Evolutionary conservation across 2,329 filamentous ascomycete species (phyloP).

Genomic region (Exophiala sideris): DNA sequence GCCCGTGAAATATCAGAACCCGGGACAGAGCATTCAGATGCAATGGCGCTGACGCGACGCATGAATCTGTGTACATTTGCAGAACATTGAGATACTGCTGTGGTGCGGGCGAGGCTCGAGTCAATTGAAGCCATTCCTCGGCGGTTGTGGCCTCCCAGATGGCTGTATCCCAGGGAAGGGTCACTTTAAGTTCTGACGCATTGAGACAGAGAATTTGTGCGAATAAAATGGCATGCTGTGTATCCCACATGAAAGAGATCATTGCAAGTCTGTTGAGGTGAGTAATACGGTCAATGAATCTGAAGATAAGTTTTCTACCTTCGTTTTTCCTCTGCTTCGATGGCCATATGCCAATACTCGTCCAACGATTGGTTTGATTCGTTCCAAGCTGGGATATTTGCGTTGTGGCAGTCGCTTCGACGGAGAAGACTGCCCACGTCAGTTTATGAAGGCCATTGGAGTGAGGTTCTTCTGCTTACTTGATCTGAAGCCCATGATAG

Average conservation of each 20-base stretch:
- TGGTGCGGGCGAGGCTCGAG: conserved; percentile 35
- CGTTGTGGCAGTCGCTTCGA: conserved; percentile 49
- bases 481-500: conserved; percentile 54
- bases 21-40: conserved; percentile 52
- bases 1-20: conserved; percentile 54
- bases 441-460: not conserved
- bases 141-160: conserved; percentile 57
- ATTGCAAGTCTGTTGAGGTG: conserved; percentile 45
- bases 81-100: conserved; percentile 49
- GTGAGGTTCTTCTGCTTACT: conserved; percentile 24
- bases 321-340: not conserved
- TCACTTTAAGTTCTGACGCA: conserved; percentile 57
- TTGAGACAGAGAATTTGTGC: conserved; percentile 64
- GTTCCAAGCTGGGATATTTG: conserved; percentile 19
- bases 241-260: conserved; percentile 64
- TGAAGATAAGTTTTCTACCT: not conserved
- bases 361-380: not conserved
- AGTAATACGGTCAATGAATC: not conserved
- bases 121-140: conserved; percentile 47
- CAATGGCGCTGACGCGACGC: conserved; percentile 35
- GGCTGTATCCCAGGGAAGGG: conserved; percentile 52
- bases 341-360: not conserved
- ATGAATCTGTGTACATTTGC: conserved; percentile 54
- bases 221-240: conserved; percentile 61
- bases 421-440: conserved; percentile 39